Conservation (phyloP, 495 filamentous ascomycete genomes). For the Penicillium arizonense region DNA sequence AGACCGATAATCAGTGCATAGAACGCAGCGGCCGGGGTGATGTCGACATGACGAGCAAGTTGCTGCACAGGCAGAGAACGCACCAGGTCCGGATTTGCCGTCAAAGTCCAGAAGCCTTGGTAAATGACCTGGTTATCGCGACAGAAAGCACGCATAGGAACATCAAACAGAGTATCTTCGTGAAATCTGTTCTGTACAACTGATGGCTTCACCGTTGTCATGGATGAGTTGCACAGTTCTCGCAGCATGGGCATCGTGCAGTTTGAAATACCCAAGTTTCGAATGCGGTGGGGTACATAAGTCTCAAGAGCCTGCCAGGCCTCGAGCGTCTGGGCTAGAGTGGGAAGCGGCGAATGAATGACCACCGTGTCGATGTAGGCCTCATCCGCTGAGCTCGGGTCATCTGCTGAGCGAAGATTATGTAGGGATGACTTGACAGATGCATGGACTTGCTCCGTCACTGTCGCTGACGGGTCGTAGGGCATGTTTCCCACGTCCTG, state of each 20-base stretch:
- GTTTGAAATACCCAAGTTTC: slow-evolving; percentile 73
- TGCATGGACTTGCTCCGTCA: slow-evolving; percentile 60
- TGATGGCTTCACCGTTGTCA: slow-evolving; percentile 51
- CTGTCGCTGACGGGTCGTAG: slow-evolving; percentile 50
- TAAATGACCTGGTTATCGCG: slow-evolving; percentile 58
- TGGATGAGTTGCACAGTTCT: slow-evolving; percentile 41
- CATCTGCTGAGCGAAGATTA: slow-evolving; percentile 50
- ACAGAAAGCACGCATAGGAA: slow-evolving; percentile 60
- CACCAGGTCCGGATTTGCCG: slow-evolving; percentile 63
- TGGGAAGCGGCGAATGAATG: slow-evolving; percentile 66
- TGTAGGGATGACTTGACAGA: slow-evolving; percentile 67
- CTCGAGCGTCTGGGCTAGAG: slow-evolving; percentile 55
- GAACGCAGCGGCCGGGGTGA: slow-evolving; percentile 55
- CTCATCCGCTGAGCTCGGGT: slow-evolving; percentile 30
- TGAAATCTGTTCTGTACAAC: slow-evolving; percentile 79
- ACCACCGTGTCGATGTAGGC: slow-evolving; percentile 72
- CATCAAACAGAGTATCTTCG: slow-evolving; percentile 57
- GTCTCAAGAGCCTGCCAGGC: slow-evolving; percentile 63
- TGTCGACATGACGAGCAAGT: slow-evolving; percentile 45
- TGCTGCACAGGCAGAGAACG: slow-evolving; percentile 47
- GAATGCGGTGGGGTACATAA: slow-evolving; percentile 63
- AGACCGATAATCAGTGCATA: slow-evolving; percentile 67
- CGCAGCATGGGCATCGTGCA: slow-evolving; percentile 52
- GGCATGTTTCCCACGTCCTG: slow-evolving; percentile 62
- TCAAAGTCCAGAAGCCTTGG: slow-evolving; percentile 80